Base-by-base conservation (phyloP, 345 rosid genomes). In the Brassica juncea region DNA sequence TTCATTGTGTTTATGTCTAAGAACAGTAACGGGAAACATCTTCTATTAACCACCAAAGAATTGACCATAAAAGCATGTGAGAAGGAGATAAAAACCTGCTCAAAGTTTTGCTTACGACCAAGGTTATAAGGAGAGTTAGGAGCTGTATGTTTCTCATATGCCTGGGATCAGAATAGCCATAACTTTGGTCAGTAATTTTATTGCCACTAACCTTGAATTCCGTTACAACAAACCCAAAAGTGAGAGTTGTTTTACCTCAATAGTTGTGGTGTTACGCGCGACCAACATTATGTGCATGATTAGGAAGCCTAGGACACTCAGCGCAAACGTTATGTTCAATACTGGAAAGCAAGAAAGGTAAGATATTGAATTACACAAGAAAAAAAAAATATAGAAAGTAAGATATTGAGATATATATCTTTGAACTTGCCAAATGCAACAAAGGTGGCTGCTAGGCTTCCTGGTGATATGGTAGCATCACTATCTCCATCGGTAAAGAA, bases 221-320 rank as follows among this genome's bases (percentile, higher is more conserved):
- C 44, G 9, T 21, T 9, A 35, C 27, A 75, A 76, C 44, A 47
- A 34, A 58, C 28, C 25, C 54, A 70, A 55, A 61, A 39, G 64
- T 39, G 67, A 27, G 59, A 73, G 70, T 71, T 21, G 23, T 14
- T 37, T 70, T 87, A 92, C 97, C 96, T 92, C 97, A 84, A 92
- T 90, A 71, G 94, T 92, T 60, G 97, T 85, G 72, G 88, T 88
- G 83, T 92, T 92, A 44, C 88, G 88, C 5, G 75, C 68, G 44
- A 89, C 91, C 70, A 92, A 66, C 8, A 90, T 77, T 61, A 87
- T 61, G 83, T 90, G 97, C 94, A 90, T 88, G 59, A 90, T 87
- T 71, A 92, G 80, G 82, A 92, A 92, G 80, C 97, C 96, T 80
- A 92, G n/a, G 27, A 92, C 80, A 84, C 97, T 92, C 75, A 89